Conservation (phyloP, 805 yeast genomes). For the Suhomyces vadensis region DNA sequence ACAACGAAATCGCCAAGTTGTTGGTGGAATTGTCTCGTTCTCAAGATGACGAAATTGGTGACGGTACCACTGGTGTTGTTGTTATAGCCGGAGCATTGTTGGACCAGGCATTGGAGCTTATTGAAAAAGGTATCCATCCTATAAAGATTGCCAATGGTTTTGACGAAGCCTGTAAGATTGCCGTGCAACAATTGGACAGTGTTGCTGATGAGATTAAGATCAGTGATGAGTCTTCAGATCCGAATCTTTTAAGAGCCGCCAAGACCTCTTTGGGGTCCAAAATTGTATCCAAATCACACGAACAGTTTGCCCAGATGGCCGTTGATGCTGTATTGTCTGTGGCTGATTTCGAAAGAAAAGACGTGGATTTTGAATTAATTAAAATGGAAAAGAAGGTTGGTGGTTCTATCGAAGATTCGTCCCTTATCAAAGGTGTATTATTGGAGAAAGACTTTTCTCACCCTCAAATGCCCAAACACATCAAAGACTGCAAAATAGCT, state of each 20-base stretch:
- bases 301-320: constrained; percentile 93
- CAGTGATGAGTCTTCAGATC: constrained; percentile 45
- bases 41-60: constrained; percentile 98
- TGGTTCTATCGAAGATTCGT: constrained; percentile 85
- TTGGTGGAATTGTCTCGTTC: constrained; percentile 91
- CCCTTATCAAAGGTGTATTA: constrained; percentile 85
- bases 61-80: constrained; percentile 98
- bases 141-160: constrained; percentile 95
- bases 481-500: constrained; percentile 82
- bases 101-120: constrained; percentile 91
- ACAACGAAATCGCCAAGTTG: constrained; percentile 92
- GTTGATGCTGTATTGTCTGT: constrained; percentile 93
- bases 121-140: constrained; percentile 97
- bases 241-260: constrained; percentile 85
- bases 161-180: constrained; percentile 94
- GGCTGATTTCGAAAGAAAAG: constrained; percentile 88
- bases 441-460: constrained; percentile 96
- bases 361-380: constrained; percentile 95
- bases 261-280: constrained; percentile 93
- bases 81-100: constrained; percentile 92
- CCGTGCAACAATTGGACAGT: constrained; percentile 71
- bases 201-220: constrained; percentile 68
- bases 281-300: constrained; percentile 91
- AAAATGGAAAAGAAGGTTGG: constrained; percentile 96
- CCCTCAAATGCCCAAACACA: constrained; percentile 92